Evolutionary conservation across 768 basidiomycete species (phyloP).

Genomic region (Trametes meyenii): DNA sequence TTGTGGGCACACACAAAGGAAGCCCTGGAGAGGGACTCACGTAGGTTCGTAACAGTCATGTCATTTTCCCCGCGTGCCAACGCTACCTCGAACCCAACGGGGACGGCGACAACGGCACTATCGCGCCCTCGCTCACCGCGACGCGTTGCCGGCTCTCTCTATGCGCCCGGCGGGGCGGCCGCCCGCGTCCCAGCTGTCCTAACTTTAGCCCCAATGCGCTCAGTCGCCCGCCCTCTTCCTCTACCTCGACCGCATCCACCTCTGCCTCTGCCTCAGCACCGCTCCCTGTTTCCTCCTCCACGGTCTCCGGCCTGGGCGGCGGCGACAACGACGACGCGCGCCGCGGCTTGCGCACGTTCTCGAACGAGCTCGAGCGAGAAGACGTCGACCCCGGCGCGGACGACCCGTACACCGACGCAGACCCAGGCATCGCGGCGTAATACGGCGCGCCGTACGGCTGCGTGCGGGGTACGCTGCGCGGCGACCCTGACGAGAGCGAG

Average conservation of each 20-base stretch:
- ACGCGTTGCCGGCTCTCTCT: slow-evolving; percentile 2
- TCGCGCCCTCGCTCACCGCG: slow-evolving; percentile 12
- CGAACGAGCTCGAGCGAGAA: too few relatives aligned
- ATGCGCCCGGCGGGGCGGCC: background rate
- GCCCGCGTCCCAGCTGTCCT: slow-evolving; percentile 7
- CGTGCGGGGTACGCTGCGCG: slow-evolving; percentile 22
- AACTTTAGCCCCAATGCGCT: slow-evolving; percentile 9
- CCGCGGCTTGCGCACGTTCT: background rate
- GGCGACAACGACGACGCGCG: slow-evolving; percentile 10
- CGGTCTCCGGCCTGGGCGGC: slow-evolving; percentile 10
- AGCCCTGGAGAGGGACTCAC: background rate
- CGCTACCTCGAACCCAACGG: background rate
- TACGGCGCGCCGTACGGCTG: slow-evolving; percentile 32
- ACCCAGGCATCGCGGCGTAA: slow-evolving; percentile 25
- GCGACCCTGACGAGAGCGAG: background rate
- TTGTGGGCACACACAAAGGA: background rate
- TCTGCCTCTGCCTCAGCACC: background rate
- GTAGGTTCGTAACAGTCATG: background rate
- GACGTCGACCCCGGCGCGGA: background rate
- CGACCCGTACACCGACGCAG: background rate
- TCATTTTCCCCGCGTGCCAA: background rate
- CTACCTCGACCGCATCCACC: background rate
- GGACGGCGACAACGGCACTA: background rate
- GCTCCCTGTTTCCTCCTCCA: background rate
- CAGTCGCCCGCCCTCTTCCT: background rate